A percentile compares a stretch with the other conserved stretches of the same genome.
These are phyloP conservation scores for Xylaria sp. DNA, from an alignment of 2,329 filamentous ascomycete genomes.

Conservation along the genomic window DNA sequence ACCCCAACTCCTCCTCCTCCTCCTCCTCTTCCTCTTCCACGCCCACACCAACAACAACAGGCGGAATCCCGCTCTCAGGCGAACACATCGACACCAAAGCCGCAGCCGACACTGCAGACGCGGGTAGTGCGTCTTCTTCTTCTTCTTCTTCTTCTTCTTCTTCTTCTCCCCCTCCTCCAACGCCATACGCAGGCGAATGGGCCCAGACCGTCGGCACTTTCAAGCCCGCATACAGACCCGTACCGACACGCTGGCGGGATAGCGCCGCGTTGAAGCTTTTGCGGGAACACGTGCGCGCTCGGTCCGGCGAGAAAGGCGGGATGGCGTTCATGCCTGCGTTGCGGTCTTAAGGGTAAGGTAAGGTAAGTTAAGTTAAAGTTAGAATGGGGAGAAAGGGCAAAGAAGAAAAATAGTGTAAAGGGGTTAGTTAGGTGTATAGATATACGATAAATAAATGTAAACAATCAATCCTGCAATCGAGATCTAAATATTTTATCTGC, in stretches of 20 bases:
- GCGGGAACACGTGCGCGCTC: constrained; percentile 80
- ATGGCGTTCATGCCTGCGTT: constrained; percentile 70
- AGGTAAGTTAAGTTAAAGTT: neutral
- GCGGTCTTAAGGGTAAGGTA: constrained; percentile 30
- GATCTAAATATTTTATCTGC: too few relatives aligned
- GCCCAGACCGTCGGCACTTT: constrained; percentile 95
- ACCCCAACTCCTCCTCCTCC: neutral
- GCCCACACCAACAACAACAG: constrained; percentile 22
- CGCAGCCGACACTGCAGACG: constrained; percentile 35
- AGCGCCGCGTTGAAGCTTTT: constrained; percentile 83
- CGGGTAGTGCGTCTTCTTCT: neutral
- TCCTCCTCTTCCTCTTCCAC: too few relatives aligned
- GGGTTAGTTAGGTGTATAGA: too few relatives aligned
- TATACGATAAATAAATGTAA: too few relatives aligned
- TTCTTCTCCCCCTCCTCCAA: constrained; percentile 45
- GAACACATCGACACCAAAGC: constrained; percentile 47
- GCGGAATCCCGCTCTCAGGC: constrained; percentile 33
- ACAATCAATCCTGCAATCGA: too few relatives aligned
- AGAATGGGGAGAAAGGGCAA: neutral
- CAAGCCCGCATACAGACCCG: constrained; percentile 91
- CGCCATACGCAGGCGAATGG: constrained; percentile 79
- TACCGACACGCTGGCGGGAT: constrained; percentile 85
- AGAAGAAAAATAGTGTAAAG: too few relatives aligned
- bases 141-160: too few relatives aligned
- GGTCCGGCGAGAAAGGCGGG: constrained; percentile 63